phyloP scores from a whole-genome alignment of 495 filamentous ascomycete genomes.

The Penicillium longicatenatum region DNA sequence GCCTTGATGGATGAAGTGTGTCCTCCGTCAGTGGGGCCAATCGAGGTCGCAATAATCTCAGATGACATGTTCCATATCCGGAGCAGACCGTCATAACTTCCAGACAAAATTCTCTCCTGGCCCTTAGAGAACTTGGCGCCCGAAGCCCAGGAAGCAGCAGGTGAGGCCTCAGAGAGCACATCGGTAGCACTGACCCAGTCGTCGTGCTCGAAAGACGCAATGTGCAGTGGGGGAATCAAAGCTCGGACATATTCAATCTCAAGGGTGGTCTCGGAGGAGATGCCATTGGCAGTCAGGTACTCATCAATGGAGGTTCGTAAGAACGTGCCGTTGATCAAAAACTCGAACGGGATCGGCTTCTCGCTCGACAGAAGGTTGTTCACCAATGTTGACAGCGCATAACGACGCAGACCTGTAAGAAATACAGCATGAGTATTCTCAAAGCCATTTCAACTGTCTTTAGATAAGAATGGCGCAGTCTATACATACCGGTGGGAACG shows the following conservation, averaged over 20 bases:
- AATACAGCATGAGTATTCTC: conserved; percentile 14
- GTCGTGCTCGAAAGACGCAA: conserved; percentile 89
- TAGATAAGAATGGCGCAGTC: conserved; percentile 8
- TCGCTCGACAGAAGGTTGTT: conserved; percentile 84
- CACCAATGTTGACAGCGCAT: conserved; percentile 88
- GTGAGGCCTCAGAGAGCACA: conserved; percentile 68
- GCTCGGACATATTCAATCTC: conserved; percentile 92
- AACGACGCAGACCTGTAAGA: conserved; percentile 73
- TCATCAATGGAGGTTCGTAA: conserved; percentile 86
- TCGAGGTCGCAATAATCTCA: conserved; percentile 70
- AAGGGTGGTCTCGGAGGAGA: conserved; percentile 82
- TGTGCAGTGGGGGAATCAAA: conserved; percentile 80
- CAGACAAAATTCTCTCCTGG: conserved; percentile 77
- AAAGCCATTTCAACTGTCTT: not conserved
- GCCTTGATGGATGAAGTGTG: conserved; percentile 76
- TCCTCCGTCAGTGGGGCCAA: conserved; percentile 61
- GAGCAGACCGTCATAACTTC: conserved; percentile 84
- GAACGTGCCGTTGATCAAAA: conserved; percentile 89
- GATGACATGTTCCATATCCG: conserved; percentile 88
- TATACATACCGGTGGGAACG: conserved; percentile 61
- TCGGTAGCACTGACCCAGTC: conserved; percentile 97
- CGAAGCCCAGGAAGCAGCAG: conserved; percentile 59
- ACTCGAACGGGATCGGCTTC: conserved; percentile 88
- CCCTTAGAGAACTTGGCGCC: conserved; percentile 41
- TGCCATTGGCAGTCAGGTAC: conserved; percentile 80